These are phyloP conservation scores for Chlorella sp. DNA, from an alignment of 139 green algal genomes.

Conservation along the genomic window DNA sequence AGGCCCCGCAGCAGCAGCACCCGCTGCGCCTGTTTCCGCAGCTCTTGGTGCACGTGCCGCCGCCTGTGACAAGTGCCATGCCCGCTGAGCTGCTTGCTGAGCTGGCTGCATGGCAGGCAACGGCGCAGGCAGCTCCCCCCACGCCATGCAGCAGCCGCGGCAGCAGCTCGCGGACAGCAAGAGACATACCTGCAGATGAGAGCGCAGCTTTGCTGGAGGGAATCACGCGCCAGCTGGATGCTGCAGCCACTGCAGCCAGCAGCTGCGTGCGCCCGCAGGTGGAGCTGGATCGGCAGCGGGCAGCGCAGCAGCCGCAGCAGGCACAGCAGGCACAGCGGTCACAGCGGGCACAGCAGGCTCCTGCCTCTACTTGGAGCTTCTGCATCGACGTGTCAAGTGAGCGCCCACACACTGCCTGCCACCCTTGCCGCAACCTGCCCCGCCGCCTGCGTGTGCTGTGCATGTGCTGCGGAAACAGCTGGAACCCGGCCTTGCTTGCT, in stretches of 20 bases:
- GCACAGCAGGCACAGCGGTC: no score
- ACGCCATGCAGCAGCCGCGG: background rate
- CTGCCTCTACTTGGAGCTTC: background rate
- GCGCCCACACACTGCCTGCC: background rate
- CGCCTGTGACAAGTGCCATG: background rate
- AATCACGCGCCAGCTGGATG: background rate
- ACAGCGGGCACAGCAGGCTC: background rate
- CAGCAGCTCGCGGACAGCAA: background rate
- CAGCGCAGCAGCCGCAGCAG: no score
- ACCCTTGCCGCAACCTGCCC: background rate
- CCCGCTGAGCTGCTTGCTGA: background rate
- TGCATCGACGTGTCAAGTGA: slow-evolving; percentile 3
- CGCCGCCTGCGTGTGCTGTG: background rate
- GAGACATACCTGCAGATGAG: background rate
- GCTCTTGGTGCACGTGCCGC: background rate
- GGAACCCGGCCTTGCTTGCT: background rate
- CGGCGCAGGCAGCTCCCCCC: background rate
- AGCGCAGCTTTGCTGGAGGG: background rate
- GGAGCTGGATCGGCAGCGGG: background rate
- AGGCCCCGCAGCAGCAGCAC: no score
- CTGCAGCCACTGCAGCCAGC: background rate
- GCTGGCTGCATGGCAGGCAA: background rate
- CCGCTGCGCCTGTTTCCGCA: background rate
- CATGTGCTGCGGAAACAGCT: background rate
- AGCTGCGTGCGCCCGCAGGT: background rate